A percentile compares a stretch with the other conserved stretches of the same genome.
Evolutionary conservation across 148 eudicot genomes (phyloP).

Genomic region (Cornus suecica): DNA sequence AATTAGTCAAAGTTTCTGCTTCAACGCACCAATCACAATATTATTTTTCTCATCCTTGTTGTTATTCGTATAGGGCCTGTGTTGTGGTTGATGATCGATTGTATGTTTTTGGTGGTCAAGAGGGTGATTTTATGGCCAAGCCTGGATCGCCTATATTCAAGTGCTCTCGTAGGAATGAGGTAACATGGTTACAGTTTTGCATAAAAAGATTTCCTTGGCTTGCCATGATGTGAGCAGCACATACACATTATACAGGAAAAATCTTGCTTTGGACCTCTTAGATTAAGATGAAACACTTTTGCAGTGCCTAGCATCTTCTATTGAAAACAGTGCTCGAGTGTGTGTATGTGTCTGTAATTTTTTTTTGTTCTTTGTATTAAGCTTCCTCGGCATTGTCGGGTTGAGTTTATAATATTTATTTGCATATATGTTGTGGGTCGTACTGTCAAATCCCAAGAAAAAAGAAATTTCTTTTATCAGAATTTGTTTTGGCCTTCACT

Average conservation of each 20-base stretch:
- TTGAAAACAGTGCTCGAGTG: neutral
- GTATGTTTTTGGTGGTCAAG: slow-evolving; percentile 94
- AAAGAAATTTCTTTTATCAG: neutral
- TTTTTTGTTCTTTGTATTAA: neutral
- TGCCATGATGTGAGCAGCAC: neutral
- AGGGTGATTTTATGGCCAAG: slow-evolving; percentile 99
- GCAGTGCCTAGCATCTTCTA: neutral
- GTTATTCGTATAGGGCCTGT: slow-evolving; percentile 61
- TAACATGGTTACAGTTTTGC: slow-evolving; percentile 17
- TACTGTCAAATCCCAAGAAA: neutral
- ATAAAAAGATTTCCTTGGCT: slow-evolving; percentile 6
- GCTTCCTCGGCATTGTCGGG: neutral
- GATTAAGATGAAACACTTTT: neutral
- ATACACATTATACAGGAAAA: neutral
- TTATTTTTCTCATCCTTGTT: neutral
- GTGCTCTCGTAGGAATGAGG: slow-evolving; percentile 97
- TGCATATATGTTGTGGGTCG: neutral
- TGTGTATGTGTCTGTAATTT: too few species aligned
- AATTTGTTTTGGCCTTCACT: too few species aligned
- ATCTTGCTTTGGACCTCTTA: neutral
- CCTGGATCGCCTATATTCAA: slow-evolving; percentile 98
- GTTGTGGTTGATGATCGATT: slow-evolving; percentile 70
- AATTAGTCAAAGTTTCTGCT: neutral
- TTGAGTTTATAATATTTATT: neutral
- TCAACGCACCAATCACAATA: neutral